phyloP scores from a whole-genome alignment of 2,329 filamentous ascomycete species.

The Botrytis byssoidea region DNA sequence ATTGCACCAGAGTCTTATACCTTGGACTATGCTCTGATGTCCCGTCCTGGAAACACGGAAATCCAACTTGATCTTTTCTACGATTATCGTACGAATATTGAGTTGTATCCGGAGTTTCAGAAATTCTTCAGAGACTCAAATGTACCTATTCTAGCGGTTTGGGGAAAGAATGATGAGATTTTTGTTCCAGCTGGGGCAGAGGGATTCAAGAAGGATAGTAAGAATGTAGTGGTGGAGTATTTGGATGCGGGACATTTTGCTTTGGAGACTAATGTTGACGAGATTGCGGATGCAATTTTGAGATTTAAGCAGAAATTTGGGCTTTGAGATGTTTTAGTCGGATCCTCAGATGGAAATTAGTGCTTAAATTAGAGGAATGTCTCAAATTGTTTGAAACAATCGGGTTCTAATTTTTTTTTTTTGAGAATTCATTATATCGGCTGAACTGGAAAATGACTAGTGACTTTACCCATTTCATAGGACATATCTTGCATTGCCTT shows the following conservation, averaged over 20 bases:
- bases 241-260: constrained; percentile 59
- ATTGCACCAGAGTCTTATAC: constrained; percentile 35
- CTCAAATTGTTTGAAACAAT: background rate
- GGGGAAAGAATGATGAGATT: constrained; percentile 57
- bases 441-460: background rate
- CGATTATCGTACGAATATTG: constrained; percentile 56
- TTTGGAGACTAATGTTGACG: constrained; percentile 28
- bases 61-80: constrained; percentile 57
- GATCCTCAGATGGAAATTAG: no score
- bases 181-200: constrained; percentile 53
- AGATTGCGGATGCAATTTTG: constrained; percentile 32
- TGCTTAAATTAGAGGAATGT: background rate
- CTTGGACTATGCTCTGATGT: constrained; percentile 53
- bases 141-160: constrained; percentile 55
- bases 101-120: constrained; percentile 55
- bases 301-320: constrained; percentile 33
- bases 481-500: background rate
- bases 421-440: background rate
- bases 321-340: constrained; percentile 19
- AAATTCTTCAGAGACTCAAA: constrained; percentile 51
- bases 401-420: background rate
- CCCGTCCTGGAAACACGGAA: constrained; percentile 50
- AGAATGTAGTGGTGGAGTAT: constrained; percentile 48
- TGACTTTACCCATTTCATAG: background rate
- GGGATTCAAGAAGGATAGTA: constrained; percentile 51